Percentiles rank a stretch among this genome's conserved stretches.
These are phyloP conservation scores for Trichoderma koningii DNA, from an alignment of 2,329 filamentous ascomycete genomes.

Conservation along the genomic window DNA sequence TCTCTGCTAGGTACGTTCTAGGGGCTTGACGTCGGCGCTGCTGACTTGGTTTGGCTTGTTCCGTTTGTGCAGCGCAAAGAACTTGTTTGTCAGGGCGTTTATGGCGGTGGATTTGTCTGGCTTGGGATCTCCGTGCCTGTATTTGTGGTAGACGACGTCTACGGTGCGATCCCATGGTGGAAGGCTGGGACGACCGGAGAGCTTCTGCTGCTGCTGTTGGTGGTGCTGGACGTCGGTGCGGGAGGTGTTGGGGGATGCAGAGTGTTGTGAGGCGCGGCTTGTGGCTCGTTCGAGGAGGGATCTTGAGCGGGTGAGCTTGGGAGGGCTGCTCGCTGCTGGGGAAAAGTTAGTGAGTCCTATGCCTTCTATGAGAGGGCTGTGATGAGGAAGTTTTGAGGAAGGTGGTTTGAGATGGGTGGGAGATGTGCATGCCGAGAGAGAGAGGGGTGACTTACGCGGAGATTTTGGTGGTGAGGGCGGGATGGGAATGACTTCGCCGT, in stretches of 20 bases:
- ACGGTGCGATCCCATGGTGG: constrained; percentile 43
- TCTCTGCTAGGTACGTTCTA: background rate
- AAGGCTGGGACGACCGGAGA: constrained; percentile 14
- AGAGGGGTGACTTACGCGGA: constrained; percentile 3
- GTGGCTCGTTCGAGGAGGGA: constrained; percentile 22
- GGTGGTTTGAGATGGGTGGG: too few relatives aligned
- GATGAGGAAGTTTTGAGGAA: background rate
- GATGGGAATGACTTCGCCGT: background rate
- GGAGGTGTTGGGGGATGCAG: background rate
- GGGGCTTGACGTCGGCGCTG: constrained; percentile 1
- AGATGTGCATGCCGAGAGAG: background rate
- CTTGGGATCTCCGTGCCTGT: constrained; percentile 24
- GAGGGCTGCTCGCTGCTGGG: background rate
- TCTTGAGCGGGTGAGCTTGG: constrained; percentile 17
- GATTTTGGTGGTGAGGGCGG: constrained; percentile 15
- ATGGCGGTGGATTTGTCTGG: constrained; percentile 29
- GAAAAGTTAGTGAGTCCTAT: background rate
- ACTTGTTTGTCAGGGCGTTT: constrained; percentile 30
- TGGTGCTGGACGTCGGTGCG: background rate
- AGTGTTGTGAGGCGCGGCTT: constrained; percentile 2
- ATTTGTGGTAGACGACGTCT: constrained; percentile 41
- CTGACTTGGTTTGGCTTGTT: background rate
- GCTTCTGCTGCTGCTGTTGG: background rate
- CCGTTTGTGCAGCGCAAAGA: constrained; percentile 31
- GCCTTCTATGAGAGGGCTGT: background rate